These are phyloP conservation scores for Caloboletus firmus DNA, from an alignment of 1,284 basidiomycete genomes.

Conservation along the genomic window DNA sequence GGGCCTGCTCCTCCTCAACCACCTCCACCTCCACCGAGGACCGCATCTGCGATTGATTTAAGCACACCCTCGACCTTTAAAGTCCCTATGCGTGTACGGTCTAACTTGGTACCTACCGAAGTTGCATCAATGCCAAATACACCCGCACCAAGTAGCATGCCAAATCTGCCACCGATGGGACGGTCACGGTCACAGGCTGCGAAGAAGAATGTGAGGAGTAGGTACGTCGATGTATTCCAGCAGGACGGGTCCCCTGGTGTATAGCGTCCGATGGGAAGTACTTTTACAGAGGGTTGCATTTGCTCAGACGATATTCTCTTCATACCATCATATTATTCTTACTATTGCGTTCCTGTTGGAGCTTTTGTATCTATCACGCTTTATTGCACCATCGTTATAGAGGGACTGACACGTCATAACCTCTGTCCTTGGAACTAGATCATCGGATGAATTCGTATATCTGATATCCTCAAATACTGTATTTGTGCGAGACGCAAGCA, in stretches of 20 bases:
- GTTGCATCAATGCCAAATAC: slow-evolving; percentile 34
- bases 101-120: slow-evolving; percentile 60
- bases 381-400: slow-evolving; percentile 17
- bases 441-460: neutral
- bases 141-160: slow-evolving; percentile 32
- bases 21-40: slow-evolving; percentile 54
- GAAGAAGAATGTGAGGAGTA: slow-evolving; percentile 74
- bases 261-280: slow-evolving; percentile 4
- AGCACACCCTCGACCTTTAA: slow-evolving; percentile 50
- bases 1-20: slow-evolving; percentile 26
- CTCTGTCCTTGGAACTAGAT: neutral
- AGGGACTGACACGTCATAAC: slow-evolving; percentile 1
- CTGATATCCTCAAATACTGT: neutral
- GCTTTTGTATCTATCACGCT: slow-evolving; percentile 31
- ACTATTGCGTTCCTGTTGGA: slow-evolving; percentile 22
- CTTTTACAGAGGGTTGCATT: neutral
- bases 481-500: neutral
- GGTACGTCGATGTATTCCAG: slow-evolving; percentile 86
- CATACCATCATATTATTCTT: slow-evolving; percentile 25
- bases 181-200: slow-evolving; percentile 62
- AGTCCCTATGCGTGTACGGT: slow-evolving; percentile 57
- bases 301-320: slow-evolving; percentile 6
- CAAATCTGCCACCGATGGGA: slow-evolving; percentile 48
- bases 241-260: slow-evolving; percentile 40
- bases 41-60: slow-evolving; percentile 63